A percentile compares a stretch with the other conserved stretches of the same genome.
phyloP scores from a whole-genome alignment of 1,284 basidiomycete genomes.

The Trametes sp. region DNA sequence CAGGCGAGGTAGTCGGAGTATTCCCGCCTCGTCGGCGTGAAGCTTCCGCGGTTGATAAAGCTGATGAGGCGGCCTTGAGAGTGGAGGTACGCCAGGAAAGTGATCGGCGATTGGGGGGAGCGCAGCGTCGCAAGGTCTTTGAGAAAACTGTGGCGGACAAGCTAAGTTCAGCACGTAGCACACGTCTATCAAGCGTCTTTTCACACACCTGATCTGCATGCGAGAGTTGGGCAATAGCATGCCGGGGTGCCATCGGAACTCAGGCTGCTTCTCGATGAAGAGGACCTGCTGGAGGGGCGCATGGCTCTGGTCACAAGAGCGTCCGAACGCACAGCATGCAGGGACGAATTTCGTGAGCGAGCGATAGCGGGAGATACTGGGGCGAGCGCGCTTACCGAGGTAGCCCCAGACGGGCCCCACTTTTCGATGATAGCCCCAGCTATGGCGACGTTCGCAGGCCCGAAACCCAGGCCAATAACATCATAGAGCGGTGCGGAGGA shows the following conservation, averaged over 20 bases:
- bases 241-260: slow-evolving; percentile 64
- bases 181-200: slow-evolving; percentile 16
- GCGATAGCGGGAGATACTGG: slow-evolving; percentile 6
- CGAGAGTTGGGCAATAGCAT: slow-evolving; percentile 63
- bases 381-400: slow-evolving; percentile 18
- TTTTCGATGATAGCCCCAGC: slow-evolving; percentile 61
- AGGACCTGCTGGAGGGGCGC: slow-evolving; percentile 46
- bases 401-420: slow-evolving; percentile 25
- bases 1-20: slow-evolving; percentile 66
- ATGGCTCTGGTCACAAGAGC: slow-evolving; percentile 20
- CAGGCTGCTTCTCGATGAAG: slow-evolving; percentile 59
- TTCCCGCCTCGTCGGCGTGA: slow-evolving; percentile 50
- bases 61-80: slow-evolving; percentile 56
- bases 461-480: slow-evolving; percentile 63
- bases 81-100: slow-evolving; percentile 65
- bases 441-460: slow-evolving; percentile 65
- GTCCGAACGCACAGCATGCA: neutral
- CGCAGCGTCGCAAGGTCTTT: slow-evolving; percentile 68
- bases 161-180: slow-evolving; percentile 24
- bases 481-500: slow-evolving; percentile 47
- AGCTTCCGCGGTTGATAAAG: slow-evolving; percentile 50
- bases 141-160: slow-evolving; percentile 51
- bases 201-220: slow-evolving; percentile 64
- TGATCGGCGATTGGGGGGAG: slow-evolving; percentile 61
- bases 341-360: slow-evolving; percentile 14